These are phyloP conservation scores for Musa balbisiana DNA, from an alignment of 202 grass and related monocot species.

Conservation along the genomic window DNA sequence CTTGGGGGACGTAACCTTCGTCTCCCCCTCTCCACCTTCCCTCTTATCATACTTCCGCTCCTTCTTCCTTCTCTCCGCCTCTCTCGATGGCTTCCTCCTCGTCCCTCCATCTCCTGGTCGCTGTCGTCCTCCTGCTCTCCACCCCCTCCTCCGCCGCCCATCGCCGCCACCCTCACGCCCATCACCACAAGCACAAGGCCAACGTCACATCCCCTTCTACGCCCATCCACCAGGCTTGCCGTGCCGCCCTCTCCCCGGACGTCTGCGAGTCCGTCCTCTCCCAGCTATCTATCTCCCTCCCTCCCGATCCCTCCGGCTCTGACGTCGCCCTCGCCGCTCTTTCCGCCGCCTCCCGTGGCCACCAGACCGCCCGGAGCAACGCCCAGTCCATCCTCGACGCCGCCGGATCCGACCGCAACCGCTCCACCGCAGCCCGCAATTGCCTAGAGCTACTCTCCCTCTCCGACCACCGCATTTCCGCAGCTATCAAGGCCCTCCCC, in stretches of 20 bases:
- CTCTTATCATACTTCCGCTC: no score
- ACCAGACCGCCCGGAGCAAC: slow-evolving; percentile 40
- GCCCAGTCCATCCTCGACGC: slow-evolving; percentile 46
- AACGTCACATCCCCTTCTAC: background rate
- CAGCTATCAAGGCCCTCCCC: slow-evolving; percentile 5
- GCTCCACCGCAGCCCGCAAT: slow-evolving; percentile 57
- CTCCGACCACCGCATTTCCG: slow-evolving; percentile 43
- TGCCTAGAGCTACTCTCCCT: slow-evolving; percentile 67
- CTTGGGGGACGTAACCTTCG: no score
- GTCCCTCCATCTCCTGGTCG: slow-evolving; percentile 20
- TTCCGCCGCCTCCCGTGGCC: slow-evolving; percentile 20
- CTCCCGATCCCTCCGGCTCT: slow-evolving; percentile 30
- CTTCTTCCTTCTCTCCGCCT: background rate
- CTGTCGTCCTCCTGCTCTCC: slow-evolving; percentile 28
- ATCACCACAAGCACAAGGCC: slow-evolving; percentile 18
- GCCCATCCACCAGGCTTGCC: slow-evolving; percentile 57
- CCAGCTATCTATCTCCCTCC: slow-evolving; percentile 3
- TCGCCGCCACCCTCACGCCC: background rate
- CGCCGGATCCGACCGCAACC: slow-evolving; percentile 58
- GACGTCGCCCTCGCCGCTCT: slow-evolving; percentile 30
- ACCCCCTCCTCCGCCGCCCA: background rate
- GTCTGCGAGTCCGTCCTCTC: slow-evolving; percentile 56
- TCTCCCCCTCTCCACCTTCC: no score
- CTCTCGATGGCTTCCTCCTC: slow-evolving; percentile 5
- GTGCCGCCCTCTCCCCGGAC: slow-evolving; percentile 65